Evolutionary conservation across 305 asterid genomes (phyloP).

Genomic region (Fraxinus ornus): DNA sequence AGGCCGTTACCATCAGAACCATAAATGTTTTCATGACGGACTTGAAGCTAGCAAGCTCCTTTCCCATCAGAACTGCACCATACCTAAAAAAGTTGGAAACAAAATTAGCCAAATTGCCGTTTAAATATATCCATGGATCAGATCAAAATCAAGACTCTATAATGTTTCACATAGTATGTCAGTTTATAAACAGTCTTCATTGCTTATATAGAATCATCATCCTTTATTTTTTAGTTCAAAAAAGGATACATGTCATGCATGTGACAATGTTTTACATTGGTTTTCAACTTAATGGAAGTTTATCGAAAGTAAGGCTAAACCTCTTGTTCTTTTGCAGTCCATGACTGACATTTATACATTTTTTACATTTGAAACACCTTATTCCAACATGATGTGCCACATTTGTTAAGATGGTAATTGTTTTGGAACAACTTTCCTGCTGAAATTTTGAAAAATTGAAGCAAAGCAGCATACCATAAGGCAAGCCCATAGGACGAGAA

Average conservation of each 20-base stretch:
- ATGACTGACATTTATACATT: background rate
- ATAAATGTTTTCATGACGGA: slow-evolving; percentile 89
- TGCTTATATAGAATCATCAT: background rate
- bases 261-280: background rate
- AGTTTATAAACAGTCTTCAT: background rate
- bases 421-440: background rate
- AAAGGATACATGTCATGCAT: background rate
- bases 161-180: background rate
- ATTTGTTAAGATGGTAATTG: background rate
- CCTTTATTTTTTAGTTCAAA: background rate
- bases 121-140: background rate
- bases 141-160: background rate
- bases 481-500: slow-evolving; percentile 93
- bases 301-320: background rate
- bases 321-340: background rate
- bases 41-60: slow-evolving; percentile 74
- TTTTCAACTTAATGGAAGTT: background rate
- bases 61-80: slow-evolving; percentile 84
- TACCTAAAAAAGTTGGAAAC: slow-evolving; percentile 45
- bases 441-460: background rate
- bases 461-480: slow-evolving; percentile 58
- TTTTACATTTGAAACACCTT: background rate
- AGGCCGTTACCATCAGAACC: slow-evolving; percentile 87
- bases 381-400: background rate
- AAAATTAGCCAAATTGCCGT: background rate